These are phyloP conservation scores for Mollisia scopiformis DNA, from an alignment of 2,329 filamentous ascomycete species.

Conservation along the genomic window DNA sequence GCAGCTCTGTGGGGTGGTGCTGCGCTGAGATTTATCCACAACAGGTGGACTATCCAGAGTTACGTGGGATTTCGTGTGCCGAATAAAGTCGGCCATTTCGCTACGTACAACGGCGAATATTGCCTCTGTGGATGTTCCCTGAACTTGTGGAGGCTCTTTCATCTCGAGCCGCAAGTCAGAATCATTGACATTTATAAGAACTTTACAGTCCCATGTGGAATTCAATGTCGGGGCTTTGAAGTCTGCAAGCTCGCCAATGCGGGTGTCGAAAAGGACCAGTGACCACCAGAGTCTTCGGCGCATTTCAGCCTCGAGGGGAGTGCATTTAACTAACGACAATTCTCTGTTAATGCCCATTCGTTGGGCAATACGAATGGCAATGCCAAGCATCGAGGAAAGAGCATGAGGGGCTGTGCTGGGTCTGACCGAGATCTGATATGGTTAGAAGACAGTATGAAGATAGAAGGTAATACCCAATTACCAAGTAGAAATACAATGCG, in stretches of 20 bases:
- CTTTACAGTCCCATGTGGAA: constrained; percentile 55
- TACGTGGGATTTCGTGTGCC: constrained; percentile 29
- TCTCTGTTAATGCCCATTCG: constrained; percentile 72
- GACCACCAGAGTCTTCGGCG: constrained; percentile 77
- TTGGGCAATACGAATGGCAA: constrained; percentile 69
- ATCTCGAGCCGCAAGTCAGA: constrained; percentile 60
- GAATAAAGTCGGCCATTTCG: constrained; percentile 53
- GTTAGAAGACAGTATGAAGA: constrained; percentile 19
- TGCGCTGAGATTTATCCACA: constrained; percentile 17
- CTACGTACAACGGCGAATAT: constrained; percentile 60
- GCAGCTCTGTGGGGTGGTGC: constrained; percentile 8
- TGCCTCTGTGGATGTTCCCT: constrained; percentile 60
- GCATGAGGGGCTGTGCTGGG: constrained; percentile 58
- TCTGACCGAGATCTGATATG: constrained; percentile 29
- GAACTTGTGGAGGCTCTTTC: constrained; percentile 54
- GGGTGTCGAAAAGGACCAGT: constrained; percentile 68
- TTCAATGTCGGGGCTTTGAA: constrained; percentile 41
- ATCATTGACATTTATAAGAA: constrained; percentile 65
- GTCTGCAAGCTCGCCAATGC: constrained; percentile 68
- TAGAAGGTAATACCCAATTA: constrained; percentile 37
- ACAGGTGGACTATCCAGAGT: constrained; percentile 26
- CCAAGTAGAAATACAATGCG: constrained; percentile 56
- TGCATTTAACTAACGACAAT: constrained; percentile 46
- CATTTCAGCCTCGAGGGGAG: constrained; percentile 68
- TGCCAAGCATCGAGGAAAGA: constrained; percentile 63